Evolutionary conservation across 2,329 filamentous ascomycete species (phyloP).

Genomic region (Zymoseptoria brevis): DNA sequence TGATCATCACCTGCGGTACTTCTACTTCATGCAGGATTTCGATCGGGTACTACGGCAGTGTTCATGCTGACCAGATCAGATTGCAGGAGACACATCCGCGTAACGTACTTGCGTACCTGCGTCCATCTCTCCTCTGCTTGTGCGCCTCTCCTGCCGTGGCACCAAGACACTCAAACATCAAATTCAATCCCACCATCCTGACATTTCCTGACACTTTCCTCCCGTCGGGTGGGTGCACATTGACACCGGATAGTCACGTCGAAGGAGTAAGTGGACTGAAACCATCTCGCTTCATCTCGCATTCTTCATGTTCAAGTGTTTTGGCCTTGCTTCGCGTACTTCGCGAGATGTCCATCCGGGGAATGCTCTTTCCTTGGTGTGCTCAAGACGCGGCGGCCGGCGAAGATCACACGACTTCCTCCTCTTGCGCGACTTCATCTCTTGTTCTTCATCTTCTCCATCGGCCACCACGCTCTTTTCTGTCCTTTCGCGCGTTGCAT

Average conservation of each 20-base stretch:
- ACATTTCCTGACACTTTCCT: not conserved
- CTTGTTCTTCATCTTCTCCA: conserved; percentile 8
- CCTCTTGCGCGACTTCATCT: conserved; percentile 32
- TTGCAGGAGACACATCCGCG: not conserved
- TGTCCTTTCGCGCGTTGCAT: conserved; percentile 1
- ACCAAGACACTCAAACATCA: not conserved
- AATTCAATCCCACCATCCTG: not conserved
- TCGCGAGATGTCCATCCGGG: not conserved
- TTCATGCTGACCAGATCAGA: not conserved
- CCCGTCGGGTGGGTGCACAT: not conserved
- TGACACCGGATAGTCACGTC: not conserved
- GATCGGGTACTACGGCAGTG: not conserved
- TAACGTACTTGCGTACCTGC: too few species aligned
- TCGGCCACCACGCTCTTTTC: conserved; percentile 3
- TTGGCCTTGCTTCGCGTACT: not conserved
- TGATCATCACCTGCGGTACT: not conserved
- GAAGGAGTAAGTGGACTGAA: not conserved
- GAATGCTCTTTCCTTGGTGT: not conserved
- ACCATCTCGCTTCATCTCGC: not conserved
- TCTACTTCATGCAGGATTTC: not conserved
- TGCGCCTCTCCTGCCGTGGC: not conserved
- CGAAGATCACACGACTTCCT: conserved; percentile 40
- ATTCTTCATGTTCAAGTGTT: not conserved
- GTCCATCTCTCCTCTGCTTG: not conserved
- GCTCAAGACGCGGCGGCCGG: not conserved